Base-by-base conservation (phyloP, 805 yeast genomes). In the Spencermartinsiella europaea region DNA sequence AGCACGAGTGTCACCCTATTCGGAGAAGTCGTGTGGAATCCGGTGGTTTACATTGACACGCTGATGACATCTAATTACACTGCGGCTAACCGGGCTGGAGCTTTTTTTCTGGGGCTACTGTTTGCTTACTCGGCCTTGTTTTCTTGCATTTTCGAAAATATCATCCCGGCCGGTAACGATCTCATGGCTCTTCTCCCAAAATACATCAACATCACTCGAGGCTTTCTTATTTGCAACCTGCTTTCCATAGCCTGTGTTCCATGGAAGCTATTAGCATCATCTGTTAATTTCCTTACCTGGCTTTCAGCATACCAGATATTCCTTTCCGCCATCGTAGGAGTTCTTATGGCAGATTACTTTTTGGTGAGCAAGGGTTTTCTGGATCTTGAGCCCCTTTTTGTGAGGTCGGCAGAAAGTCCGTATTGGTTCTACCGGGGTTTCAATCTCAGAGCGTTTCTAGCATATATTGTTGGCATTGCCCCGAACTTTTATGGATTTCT, bases 81-180 rank as follows among this genome's bases (percentile, higher is more conserved):
- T n/a, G 35, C 50, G 3, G 33, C 39, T 2, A 42, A 36, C 22
- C 45, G 53, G 17, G 53, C 53, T n/a, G 53, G 38, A 22, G 34
- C 33, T 20, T 49, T 49, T 28, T 49, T 49, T 34, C 31, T 47
- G 2, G 45, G 43, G 3, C 42, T 47, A 14, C 17, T 43, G 34
- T 47, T 49, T 36, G 48, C 50, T 5, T 47, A 36, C 38, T 49
- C 53, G 7, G 16, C 35, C 8, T 14, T 49, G 16, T 43, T 47
- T 25, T 47, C 50, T 1, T 49, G 50, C 40, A 40, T 49, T 19
- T 46, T 46, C 20, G 77, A 76, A 27, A 74, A 74, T 57, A 70
- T 76, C 5, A 63, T 75, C 33, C 68, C 76, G 2, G 71, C 74
- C 36, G 78, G 77, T 19, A 74, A 74, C 1, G 80, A 75, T 46